Evolutionary conservation across 768 basidiomycete species (phyloP).

Genomic region (Pulveroboletus sp.): DNA sequence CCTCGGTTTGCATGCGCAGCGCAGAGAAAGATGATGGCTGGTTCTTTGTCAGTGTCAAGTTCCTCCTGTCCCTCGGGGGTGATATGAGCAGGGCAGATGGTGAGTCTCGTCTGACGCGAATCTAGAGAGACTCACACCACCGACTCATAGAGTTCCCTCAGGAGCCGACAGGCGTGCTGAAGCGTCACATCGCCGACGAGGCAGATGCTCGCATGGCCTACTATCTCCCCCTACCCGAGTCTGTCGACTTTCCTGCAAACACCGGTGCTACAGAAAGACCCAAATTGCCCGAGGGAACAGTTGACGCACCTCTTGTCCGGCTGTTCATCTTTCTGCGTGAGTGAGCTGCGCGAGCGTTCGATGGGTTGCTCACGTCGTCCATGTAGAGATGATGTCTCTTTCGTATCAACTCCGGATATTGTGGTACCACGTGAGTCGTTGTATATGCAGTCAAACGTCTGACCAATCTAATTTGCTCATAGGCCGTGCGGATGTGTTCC

Average conservation of each 20-base stretch:
- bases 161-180: slow-evolving; percentile 57
- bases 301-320: slow-evolving; percentile 82
- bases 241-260: slow-evolving; percentile 39
- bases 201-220: slow-evolving; percentile 64
- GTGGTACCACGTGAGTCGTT: slow-evolving; percentile 58
- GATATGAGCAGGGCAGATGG: slow-evolving; percentile 72
- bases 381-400: slow-evolving; percentile 81
- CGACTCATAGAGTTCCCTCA: slow-evolving; percentile 62
- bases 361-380: neutral
- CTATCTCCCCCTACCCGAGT: slow-evolving; percentile 51
- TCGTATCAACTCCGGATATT: slow-evolving; percentile 91
- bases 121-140: neutral
- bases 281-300: slow-evolving; percentile 53
- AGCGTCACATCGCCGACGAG: slow-evolving; percentile 67
- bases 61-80: slow-evolving; percentile 68
- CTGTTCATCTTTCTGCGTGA: slow-evolving; percentile 86
- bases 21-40: slow-evolving; percentile 69
- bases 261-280: slow-evolving; percentile 40
- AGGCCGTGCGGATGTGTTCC: slow-evolving; percentile 73
- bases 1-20: slow-evolving; percentile 70
- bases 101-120: slow-evolving; percentile 19
- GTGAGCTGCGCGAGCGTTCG: no score
- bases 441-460: neutral
- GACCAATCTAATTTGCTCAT: neutral
- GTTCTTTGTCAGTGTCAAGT: slow-evolving; percentile 81